phyloP scores from a whole-genome alignment of 75 land plant genomes.

The Picea glauca region DNA sequence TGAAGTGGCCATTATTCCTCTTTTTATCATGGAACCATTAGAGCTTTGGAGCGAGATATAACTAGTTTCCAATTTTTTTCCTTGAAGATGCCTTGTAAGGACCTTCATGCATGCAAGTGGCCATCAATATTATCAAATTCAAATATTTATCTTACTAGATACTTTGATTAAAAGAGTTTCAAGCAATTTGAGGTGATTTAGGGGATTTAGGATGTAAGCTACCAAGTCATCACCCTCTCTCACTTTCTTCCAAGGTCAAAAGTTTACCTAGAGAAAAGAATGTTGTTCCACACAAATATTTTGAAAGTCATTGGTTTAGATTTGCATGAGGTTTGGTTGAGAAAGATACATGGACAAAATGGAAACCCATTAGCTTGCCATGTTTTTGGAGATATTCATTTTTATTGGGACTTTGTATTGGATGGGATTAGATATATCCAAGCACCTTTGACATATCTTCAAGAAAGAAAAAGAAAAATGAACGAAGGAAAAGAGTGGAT shows the following conservation, averaged over 20 bases:
- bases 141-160: conserved; percentile 50
- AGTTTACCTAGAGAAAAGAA: conserved; percentile 91
- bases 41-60: conserved; percentile 87
- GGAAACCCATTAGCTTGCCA: conserved; percentile 66
- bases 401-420: conserved; percentile 87
- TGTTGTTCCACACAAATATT: conserved; percentile 89
- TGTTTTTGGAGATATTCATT: conserved; percentile 93
- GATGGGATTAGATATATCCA: conserved; percentile 91
- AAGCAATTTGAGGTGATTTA: conserved; percentile 24
- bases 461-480: conserved; percentile 66
- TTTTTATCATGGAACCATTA: conserved; percentile 95
- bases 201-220: conserved; percentile 34
- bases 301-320: conserved; percentile 88
- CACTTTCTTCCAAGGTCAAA: conserved; percentile 94
- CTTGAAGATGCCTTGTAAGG: conserved; percentile 74
- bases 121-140: conserved; percentile 38
- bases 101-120: conserved; percentile 89
- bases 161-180: conserved; percentile 70
- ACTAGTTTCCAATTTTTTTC: conserved; percentile 58
- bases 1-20: conserved; percentile 77
- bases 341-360: conserved; percentile 63
- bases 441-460: conserved; percentile 87
- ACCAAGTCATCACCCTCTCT: conserved; percentile 74
- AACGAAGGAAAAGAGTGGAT: conserved; percentile 76
- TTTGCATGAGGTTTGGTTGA: conserved; percentile 61